Evolutionary conservation across 148 eudicot genomes (phyloP).

Genomic region (Agrostemma githago): DNA sequence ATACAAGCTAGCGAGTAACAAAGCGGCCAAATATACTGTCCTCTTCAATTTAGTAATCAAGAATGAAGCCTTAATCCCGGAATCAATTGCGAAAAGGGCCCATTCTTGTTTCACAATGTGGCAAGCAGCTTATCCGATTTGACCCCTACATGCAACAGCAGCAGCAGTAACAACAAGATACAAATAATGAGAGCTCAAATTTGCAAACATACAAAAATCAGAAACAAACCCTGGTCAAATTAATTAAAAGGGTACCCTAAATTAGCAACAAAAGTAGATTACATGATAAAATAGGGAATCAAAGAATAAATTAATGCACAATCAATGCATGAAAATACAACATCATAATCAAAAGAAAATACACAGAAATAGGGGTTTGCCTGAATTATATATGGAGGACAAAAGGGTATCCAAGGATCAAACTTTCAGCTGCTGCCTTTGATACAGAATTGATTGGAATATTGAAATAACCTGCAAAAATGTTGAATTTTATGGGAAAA

Average conservation of each 20-base stretch:
- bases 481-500: background rate
- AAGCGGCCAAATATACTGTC: slow-evolving; percentile 19
- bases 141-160: slow-evolving; percentile 18
- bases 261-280: slow-evolving; percentile 16
- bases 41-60: slow-evolving; percentile 31
- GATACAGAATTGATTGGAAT: background rate
- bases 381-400: slow-evolving; percentile 35
- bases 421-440: slow-evolving; percentile 18
- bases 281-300: slow-evolving; percentile 20
- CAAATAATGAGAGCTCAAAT: slow-evolving; percentile 29
- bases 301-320: slow-evolving; percentile 47
- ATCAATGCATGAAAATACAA: slow-evolving; percentile 36
- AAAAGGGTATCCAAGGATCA: slow-evolving; percentile 22
- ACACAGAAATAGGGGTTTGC: slow-evolving; percentile 28
- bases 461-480: background rate
- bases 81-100: background rate
- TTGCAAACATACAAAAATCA: slow-evolving; percentile 18
- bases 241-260: slow-evolving; percentile 13
- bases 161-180: slow-evolving; percentile 15
- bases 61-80: slow-evolving; percentile 39
- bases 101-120: slow-evolving; percentile 20
- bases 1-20: slow-evolving; percentile 30
- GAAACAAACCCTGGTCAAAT: slow-evolving; percentile 13
- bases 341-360: slow-evolving; percentile 18
- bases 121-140: slow-evolving; percentile 22